A percentile compares a stretch with the other conserved stretches of the same genome.
These are phyloP conservation scores for Mrakia hoshinonis DNA, from an alignment of 768 basidiomycete genomes.

Conservation along the genomic window DNA sequence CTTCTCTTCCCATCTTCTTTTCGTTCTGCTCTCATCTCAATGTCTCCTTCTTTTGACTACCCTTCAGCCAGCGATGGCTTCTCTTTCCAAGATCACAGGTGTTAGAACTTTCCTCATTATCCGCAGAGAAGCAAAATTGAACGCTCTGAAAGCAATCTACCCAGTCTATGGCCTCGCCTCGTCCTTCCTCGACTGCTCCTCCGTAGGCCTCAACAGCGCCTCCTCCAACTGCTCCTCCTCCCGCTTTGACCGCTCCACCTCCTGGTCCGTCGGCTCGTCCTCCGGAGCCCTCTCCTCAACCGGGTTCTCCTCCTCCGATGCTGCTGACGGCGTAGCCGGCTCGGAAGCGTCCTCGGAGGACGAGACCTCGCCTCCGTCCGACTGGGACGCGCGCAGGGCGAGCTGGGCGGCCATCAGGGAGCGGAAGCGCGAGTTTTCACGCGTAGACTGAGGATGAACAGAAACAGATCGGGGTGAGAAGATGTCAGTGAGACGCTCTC, in stretches of 20 bases:
- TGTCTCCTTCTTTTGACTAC: no score
- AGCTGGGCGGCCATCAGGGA: slow-evolving; percentile 83
- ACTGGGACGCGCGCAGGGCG: slow-evolving; percentile 31
- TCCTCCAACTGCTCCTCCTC: background rate
- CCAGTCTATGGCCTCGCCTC: background rate
- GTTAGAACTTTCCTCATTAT: no score
- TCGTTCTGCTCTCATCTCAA: no score
- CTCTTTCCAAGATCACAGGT: no score
- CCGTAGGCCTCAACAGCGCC: background rate
- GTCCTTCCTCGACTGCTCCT: background rate
- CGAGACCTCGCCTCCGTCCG: background rate
- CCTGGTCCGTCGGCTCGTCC: slow-evolving; percentile 2
- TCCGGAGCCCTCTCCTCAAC: no score
- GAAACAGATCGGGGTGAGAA: slow-evolving; percentile 6
- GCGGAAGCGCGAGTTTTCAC: slow-evolving; percentile 68
- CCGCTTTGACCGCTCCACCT: background rate
- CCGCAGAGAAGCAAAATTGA: background rate
- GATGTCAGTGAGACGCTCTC: background rate
- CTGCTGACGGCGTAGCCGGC: background rate
- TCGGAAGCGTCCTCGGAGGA: background rate
- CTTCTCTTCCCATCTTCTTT: no score
- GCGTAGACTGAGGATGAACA: slow-evolving; percentile 48
- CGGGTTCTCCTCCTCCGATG: background rate
- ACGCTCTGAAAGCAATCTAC: background rate
- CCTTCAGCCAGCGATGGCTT: no score